Conservation (phyloP, 345 rosid genomes). For the Pugionium dolabratum region DNA sequence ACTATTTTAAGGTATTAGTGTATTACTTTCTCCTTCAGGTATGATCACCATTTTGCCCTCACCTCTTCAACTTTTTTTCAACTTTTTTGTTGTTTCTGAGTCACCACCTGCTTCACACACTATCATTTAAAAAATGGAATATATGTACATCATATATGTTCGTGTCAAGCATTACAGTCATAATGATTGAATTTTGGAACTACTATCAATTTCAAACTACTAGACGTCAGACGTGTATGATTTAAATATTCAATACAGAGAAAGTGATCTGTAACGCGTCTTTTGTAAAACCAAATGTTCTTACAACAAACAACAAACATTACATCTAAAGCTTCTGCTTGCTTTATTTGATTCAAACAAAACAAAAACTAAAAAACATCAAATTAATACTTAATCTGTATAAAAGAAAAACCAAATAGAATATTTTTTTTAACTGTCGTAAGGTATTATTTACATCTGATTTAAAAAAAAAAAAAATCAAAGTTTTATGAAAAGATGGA, state of each 20-base stretch:
- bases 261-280: conserved; percentile 5
- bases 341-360: conserved; percentile 23
- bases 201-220: conserved; percentile 6
- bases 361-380: not conserved
- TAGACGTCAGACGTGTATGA: conserved; percentile 9
- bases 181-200: conserved; percentile 20
- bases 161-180: conserved; percentile 27
- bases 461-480: too few species aligned
- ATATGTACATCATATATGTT: conserved; percentile 16
- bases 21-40: too few species aligned
- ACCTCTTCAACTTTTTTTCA: not conserved
- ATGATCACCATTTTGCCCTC: not conserved
- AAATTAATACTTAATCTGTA: too few species aligned
- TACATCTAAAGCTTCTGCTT: not conserved
- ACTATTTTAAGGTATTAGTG: too few species aligned
- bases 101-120: too few species aligned
- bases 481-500: too few species aligned
- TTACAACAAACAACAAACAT: not conserved
- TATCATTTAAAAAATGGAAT: not conserved
- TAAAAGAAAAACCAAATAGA: not conserved
- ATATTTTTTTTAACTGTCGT: too few species aligned
- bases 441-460: too few species aligned
- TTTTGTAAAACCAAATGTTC: conserved; percentile 1
- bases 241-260: not conserved
- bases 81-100: too few species aligned